Evolutionary conservation across 192 early-diverging fungal species (phyloP).

Genomic region (Coemansia biformis): DNA sequence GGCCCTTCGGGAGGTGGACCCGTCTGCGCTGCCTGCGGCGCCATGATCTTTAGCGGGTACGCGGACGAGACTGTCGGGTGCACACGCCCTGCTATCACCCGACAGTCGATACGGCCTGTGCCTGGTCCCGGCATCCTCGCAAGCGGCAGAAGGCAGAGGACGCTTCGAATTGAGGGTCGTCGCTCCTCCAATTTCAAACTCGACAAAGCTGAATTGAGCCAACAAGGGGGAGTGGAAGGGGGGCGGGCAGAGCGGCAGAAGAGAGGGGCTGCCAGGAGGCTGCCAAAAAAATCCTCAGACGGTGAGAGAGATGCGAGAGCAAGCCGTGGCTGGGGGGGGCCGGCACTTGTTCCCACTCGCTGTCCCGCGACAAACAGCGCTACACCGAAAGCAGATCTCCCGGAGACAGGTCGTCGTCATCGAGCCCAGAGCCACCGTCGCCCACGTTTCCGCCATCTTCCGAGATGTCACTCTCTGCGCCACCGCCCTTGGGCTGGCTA

Average conservation of each 20-base stretch:
- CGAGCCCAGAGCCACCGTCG: constrained; percentile 11
- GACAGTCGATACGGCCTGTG: constrained; percentile 34
- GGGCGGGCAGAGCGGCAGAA: no score
- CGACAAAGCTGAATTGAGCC: no score
- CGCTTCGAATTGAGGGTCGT: no score
- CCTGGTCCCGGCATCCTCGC: constrained; percentile 30
- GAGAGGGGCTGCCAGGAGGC: no score
- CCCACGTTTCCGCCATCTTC: constrained; percentile 13
- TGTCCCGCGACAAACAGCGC: no score
- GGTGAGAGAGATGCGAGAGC: no score
- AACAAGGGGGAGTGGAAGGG: no score
- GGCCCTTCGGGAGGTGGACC: neutral
- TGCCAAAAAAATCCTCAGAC: no score
- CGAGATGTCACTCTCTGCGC: constrained; percentile 1
- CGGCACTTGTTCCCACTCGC: no score
- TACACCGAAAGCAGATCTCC: neutral
- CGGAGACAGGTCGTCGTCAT: no score
- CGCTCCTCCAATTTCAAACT: no score
- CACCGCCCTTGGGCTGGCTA: neutral
- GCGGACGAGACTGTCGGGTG: constrained; percentile 18
- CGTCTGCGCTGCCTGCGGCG: constrained; percentile 26
- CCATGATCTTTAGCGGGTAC: constrained; percentile 52
- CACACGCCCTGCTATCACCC: constrained; percentile 26
- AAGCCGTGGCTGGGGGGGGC: no score
- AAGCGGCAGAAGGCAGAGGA: neutral